Evolutionary conservation across 192 early-diverging fungal species (phyloP), one percentile per base, ranked within the genome.

Genomic region (Coemansia asiatica): DNA sequence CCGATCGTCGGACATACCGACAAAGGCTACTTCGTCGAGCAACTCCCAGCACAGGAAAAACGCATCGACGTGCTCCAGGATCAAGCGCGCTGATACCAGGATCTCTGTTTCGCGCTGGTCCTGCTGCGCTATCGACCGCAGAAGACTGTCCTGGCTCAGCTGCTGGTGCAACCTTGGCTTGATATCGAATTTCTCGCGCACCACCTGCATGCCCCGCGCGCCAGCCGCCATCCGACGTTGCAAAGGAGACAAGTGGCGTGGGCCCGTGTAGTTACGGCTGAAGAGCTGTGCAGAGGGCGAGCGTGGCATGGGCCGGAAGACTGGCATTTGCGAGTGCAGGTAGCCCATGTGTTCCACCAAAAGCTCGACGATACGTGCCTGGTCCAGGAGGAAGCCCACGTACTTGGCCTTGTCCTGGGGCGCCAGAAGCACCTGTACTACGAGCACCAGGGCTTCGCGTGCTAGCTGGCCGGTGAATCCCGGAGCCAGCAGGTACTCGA

Each of bases 11-110:
- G 27, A n/a, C 9, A n/a, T 29, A 10, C 60, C 68, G 0, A 61
- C 65, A 12, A 53, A 38, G 3, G 70, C 56, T 1, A 81, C 28
- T 49, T 81, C 79, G 61, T 81, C 79, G 2, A 81, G 55, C 33
- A 81, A 74, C 65, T 81, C 79, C 79, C 79, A 81, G 57, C 74
- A 72, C 1, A 81, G 33, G 36, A 81, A 81, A 27, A 81, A 73
- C 25, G 70, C 74, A 25, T 81, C 79, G 23, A 81, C 74, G 31
- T 64, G 72, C 33, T 71, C 72, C 23, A 74, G 57, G 8, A 63
- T 31, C n/a, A 31, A 6, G 0, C 65, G 56, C 36, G 71, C 65
- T 3, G 71, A 63, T 1, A 59, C 58, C 19, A 71, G 62, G 6
- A 71, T 68, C 0, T 46, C 61, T 0, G 64, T 2, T 35, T 79